Base-by-base conservation (phyloP, 106 monocot genomes). In the Allium cepa region DNA sequence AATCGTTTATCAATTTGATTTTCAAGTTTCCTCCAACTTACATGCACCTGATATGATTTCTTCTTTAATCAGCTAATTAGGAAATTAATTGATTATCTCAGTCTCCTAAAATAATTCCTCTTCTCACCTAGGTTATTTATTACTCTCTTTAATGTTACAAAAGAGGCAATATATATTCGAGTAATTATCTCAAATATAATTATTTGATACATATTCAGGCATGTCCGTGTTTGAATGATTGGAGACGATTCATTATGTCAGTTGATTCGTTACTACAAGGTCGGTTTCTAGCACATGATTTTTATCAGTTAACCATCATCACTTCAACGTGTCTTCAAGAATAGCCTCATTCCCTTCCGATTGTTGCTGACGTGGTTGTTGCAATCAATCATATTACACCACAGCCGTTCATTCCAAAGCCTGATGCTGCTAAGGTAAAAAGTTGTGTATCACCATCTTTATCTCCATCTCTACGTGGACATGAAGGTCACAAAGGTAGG, bases 301-400 rank as follows among this genome's bases (percentile, higher is more conserved):
- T 87, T 18, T 68, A 78, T 58, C 83, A 87, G 45, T 14, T 87
- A 13, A 75, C 78, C 15, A 75, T 78, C 46, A 73, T 87, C 62
- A 59, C 78, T 46, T 78, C 84, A 8, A 87, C 84, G 80, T 87
- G 87, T 53, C 87, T 87, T 62, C 87, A 87, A 71, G 87, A 87
- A 8, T 80, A 81, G 66, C 69, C 83, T 60, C 83, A 84, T 72
- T 77, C 83, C 10, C 75, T 83, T 10, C 86, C 87, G 57, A 78
- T 87, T 69, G 73, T 87, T 8, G 60, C 56, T 10, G 87, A 87
- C 60, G 83, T 87, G 47, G 87, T 87, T 14, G 73, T 81, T 9
- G 87, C 78, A 47, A 68, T 87, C 63, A 77, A 61, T 11, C 75
- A 84, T 11, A 75, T 87, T 0, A 77, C 83, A 27, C 56, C 83